A percentile compares a stretch with the other conserved stretches of the same genome.
Conservation (phyloP, 805 yeast species). For the Saturnispora halmiae region DNA sequence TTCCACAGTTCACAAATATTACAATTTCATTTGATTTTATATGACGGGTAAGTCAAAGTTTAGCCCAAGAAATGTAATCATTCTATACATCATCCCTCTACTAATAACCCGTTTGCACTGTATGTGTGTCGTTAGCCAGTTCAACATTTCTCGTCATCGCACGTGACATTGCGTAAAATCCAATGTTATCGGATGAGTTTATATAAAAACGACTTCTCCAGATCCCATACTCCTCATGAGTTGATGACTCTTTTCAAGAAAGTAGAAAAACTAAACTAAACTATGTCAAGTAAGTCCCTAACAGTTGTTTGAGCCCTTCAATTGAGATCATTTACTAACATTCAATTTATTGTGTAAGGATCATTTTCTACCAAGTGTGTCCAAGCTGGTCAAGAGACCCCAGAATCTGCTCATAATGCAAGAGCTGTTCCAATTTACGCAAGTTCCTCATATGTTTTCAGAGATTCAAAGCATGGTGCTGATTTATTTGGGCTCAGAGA, state of each 20-base stretch:
- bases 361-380: slow-evolving; percentile 41
- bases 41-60: no score
- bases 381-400: slow-evolving; percentile 87
- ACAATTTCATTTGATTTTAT: no score
- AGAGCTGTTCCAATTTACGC: slow-evolving; percentile 94
- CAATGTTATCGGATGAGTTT: no score
- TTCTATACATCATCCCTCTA: neutral
- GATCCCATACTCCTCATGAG: no score
- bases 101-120: neutral
- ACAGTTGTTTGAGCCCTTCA: no score
- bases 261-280: neutral
- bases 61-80: no score
- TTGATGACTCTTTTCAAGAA: neutral
- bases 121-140: neutral
- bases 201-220: no score
- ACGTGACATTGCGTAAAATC: slow-evolving; percentile 2
- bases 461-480: slow-evolving; percentile 87
- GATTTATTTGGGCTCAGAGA: slow-evolving; percentile 77
- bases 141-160: slow-evolving; percentile 4
- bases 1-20: no score
- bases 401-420: slow-evolving; percentile 50
- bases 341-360: slow-evolving; percentile 1
- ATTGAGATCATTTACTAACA: neutral
- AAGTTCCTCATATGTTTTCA: slow-evolving; percentile 80
- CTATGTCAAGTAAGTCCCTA: slow-evolving; percentile 3